phyloP scores from a whole-genome alignment of 768 basidiomycete species.

The Lactarius sanguifluus region DNA sequence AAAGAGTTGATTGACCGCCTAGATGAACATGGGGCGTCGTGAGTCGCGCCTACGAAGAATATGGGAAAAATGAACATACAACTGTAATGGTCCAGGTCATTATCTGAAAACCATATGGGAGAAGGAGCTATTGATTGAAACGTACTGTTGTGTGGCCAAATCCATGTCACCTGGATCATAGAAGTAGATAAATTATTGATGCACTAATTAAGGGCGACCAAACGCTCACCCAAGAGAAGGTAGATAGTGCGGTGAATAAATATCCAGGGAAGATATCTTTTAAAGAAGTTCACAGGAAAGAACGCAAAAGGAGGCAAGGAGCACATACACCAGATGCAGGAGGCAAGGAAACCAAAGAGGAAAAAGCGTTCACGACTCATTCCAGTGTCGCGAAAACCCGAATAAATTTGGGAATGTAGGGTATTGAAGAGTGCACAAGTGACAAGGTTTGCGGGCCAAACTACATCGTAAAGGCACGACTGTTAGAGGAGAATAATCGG shows the following conservation, averaged over 20 bases:
- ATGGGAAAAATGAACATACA: conserved; percentile 25
- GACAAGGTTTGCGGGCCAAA: conserved; percentile 78
- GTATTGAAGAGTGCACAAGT: conserved; percentile 77
- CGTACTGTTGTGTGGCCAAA: conserved; percentile 29
- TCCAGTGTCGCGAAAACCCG: conserved; percentile 61
- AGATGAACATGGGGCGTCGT: conserved; percentile 6
- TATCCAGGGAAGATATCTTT: conserved; percentile 30
- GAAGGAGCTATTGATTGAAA: not conserved
- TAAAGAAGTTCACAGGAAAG: conserved; percentile 32
- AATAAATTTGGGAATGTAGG: conserved; percentile 66
- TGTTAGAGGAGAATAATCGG: not conserved
- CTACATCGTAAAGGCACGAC: conserved; percentile 25
- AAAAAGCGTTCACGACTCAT: conserved; percentile 79
- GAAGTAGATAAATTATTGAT: not conserved
- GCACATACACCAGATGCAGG: conserved; percentile 49
- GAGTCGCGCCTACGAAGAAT: not conserved
- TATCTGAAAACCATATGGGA: not conserved
- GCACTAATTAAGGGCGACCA: not conserved
- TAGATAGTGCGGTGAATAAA: conserved; percentile 30
- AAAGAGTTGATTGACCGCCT: conserved; percentile 52
- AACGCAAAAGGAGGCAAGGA: not conserved
- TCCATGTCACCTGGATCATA: conserved; percentile 29
- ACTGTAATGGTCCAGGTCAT: conserved; percentile 14
- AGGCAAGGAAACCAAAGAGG: conserved; percentile 55
- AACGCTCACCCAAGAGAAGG: conserved; percentile 30